Percentiles rank a stretch among this genome's conserved stretches.
phyloP scores from a whole-genome alignment of 2,329 filamentous ascomycete genomes.

The Arthroderma uncinatum region DNA sequence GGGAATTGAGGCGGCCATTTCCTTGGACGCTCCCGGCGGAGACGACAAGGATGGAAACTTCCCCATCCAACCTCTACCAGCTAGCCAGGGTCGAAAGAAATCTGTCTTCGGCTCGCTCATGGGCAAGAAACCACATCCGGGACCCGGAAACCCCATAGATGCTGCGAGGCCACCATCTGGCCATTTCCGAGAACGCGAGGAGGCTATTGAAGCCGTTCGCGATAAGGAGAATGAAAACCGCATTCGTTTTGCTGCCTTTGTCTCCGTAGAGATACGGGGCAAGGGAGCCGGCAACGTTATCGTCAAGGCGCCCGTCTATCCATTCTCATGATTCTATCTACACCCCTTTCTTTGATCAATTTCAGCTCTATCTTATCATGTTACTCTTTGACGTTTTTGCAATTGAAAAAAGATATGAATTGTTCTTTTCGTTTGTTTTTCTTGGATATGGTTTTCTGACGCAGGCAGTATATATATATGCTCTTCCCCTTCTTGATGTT shows the following conservation, averaged over 20 bases:
- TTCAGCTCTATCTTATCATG: not conserved
- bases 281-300: constrained; percentile 52
- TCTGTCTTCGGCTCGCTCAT: constrained; percentile 35
- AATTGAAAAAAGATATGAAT: not conserved
- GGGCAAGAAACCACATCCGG: constrained; percentile 23
- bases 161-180: constrained; percentile 5
- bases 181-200: constrained; percentile 12
- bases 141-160: constrained; percentile 6
- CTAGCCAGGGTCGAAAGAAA: constrained; percentile 28
- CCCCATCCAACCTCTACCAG: constrained; percentile 6
- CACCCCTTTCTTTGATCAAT: not conserved
- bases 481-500: not conserved
- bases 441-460: not conserved
- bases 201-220: not conserved
- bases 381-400: not conserved
- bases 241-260: constrained; percentile 64
- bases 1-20: constrained; percentile 12
- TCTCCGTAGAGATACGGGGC: constrained; percentile 63
- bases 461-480: constrained; percentile 2
- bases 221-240: constrained; percentile 28
- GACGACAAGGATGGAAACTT: constrained; percentile 12
- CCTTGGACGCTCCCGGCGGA: constrained; percentile 2
- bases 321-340: constrained; percentile 21
- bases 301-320: constrained; percentile 61
- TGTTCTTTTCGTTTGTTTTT: not conserved